Percentiles rank a stretch among this genome's conserved stretches.
Evolutionary conservation across 306 rosid species (phyloP).

Genomic region (Glycine latifolia): DNA sequence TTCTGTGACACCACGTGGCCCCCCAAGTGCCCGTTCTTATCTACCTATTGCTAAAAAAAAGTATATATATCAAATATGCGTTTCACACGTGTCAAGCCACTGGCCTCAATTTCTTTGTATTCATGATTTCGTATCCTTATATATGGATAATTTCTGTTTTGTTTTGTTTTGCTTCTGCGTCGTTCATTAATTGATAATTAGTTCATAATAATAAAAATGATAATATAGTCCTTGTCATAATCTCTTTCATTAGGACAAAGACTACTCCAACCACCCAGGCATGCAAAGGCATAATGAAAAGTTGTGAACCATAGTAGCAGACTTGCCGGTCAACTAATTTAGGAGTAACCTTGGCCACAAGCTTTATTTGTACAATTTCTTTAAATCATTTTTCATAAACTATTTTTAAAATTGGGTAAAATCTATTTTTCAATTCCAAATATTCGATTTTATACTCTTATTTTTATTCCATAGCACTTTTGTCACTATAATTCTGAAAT

Average conservation of each 20-base stretch:
- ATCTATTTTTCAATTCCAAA: neutral
- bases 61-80: too few species aligned
- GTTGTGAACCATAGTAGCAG: neutral
- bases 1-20: too few species aligned
- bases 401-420: neutral
- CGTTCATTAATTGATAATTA: constrained; percentile 23
- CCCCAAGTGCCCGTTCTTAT: constrained; percentile 1
- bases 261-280: constrained; percentile 44
- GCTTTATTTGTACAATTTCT: neutral
- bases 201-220: neutral
- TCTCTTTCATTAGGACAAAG: constrained; percentile 46
- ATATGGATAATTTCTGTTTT: neutral
- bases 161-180: neutral
- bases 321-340: constrained; percentile 27
- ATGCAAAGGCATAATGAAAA: constrained; percentile 13
- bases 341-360: constrained; percentile 29
- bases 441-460: neutral
- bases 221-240: constrained; percentile 41
- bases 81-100: neutral
- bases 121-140: neutral
- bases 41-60: neutral
- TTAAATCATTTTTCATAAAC: constrained; percentile 9
- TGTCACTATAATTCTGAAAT: too few species aligned
- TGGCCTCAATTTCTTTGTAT: constrained; percentile 6
- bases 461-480: too few species aligned